A percentile compares a stretch with the other conserved stretches of the same genome.
These are phyloP conservation scores for Plantago elongata DNA, from an alignment of 257 asterid genomes.

Conservation along the genomic window DNA sequence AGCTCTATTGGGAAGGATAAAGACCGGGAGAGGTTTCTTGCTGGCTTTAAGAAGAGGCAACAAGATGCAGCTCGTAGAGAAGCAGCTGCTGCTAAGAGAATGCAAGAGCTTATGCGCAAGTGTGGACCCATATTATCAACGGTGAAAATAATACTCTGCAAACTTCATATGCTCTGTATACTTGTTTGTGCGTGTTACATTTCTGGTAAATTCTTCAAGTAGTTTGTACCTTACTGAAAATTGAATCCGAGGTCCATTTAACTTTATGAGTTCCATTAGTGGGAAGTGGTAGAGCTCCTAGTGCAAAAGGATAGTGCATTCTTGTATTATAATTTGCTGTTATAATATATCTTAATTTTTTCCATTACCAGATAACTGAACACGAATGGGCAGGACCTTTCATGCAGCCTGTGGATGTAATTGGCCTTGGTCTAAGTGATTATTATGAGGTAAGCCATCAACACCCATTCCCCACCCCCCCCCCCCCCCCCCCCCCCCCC, in stretches of 20 bases:
- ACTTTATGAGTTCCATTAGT: too few relatives aligned
- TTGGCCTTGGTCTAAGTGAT: conserved; percentile 79
- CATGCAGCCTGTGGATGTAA: conserved; percentile 92
- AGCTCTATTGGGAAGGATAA: conserved; percentile 43
- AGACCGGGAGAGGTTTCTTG: conserved; percentile 53
- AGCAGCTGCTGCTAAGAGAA: conserved; percentile 76
- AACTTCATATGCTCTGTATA: conserved; percentile 6
- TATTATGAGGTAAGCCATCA: conserved; percentile 55
- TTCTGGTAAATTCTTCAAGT: background rate
- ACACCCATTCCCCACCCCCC: background rate
- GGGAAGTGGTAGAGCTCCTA: background rate
- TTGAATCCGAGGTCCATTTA: background rate
- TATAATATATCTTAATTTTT: too few relatives aligned
- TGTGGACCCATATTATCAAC: conserved; percentile 55
- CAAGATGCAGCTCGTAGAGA: conserved; percentile 64
- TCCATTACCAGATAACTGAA: conserved; percentile 58
- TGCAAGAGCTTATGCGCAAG: conserved; percentile 80
- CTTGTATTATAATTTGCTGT: too few relatives aligned
- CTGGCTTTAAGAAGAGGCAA: conserved; percentile 51
- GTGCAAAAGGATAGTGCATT: background rate
- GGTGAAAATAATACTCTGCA: conserved; percentile 31
- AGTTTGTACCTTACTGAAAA: background rate
- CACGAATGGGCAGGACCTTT: conserved; percentile 91
- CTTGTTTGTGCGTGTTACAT: background rate
- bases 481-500: background rate